phyloP scores from a whole-genome alignment of 805 yeast genomes.

The Candida quercuum region DNA sequence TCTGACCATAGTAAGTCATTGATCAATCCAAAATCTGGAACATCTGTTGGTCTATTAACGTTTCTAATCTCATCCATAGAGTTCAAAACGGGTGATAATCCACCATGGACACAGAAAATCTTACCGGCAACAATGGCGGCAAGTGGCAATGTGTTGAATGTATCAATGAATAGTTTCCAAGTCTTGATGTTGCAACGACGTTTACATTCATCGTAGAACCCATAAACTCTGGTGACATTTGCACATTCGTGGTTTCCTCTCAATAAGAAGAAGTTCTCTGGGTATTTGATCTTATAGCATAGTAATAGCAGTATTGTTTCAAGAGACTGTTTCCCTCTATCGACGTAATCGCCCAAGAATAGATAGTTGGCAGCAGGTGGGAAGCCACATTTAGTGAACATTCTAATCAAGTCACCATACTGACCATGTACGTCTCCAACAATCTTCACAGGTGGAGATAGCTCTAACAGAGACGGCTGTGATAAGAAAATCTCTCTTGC shows the following conservation, averaged over 20 bases:
- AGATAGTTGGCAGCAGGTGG: conserved; percentile 92
- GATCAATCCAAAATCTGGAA: conserved; percentile 72
- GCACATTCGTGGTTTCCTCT: conserved; percentile 99
- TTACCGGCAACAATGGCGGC: conserved; percentile 95
- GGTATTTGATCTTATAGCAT: conserved; percentile 93
- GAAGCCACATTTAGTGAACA: conserved; percentile 93
- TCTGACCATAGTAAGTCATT: conserved; percentile 84
- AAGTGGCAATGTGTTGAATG: conserved; percentile 90
- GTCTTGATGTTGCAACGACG: conserved; percentile 87
- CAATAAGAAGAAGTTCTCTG: conserved; percentile 88
- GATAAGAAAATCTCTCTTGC: conserved; percentile 86
- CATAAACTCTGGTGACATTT: conserved; percentile 92
- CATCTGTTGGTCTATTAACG: conserved; percentile 76
- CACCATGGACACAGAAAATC: conserved; percentile 88
- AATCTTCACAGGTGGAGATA: conserved; percentile 72
- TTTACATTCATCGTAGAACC: conserved; percentile 97
- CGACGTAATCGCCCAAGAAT: conserved; percentile 95
- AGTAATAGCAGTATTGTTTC: conserved; percentile 85
- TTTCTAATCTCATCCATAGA: conserved; percentile 64
- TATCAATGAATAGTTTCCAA: conserved; percentile 92
- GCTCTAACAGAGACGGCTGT: conserved; percentile 86
- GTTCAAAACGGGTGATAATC: conserved; percentile 66
- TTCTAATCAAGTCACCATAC: conserved; percentile 82
- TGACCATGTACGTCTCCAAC: conserved; percentile 98
- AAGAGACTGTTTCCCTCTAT: conserved; percentile 92